These are phyloP conservation scores for Aspergillus ruber DNA, from an alignment of 2,329 filamentous ascomycete species.

Conservation along the genomic window DNA sequence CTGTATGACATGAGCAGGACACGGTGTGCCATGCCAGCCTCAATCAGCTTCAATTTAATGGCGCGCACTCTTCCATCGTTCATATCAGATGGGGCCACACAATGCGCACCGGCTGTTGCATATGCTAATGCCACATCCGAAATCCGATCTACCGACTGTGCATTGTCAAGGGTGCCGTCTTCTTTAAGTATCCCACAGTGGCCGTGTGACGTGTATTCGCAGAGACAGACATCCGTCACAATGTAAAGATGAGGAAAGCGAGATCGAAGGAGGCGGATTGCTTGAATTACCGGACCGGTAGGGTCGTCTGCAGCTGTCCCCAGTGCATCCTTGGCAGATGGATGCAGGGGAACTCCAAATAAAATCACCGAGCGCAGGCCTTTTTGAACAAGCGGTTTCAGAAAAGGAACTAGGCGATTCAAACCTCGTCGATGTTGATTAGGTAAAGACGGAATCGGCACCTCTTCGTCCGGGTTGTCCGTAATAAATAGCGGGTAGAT, in stretches of 20 bases:
- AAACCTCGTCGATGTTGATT: conserved; percentile 83
- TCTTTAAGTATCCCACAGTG: conserved; percentile 95
- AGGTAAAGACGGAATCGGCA: conserved; percentile 80
- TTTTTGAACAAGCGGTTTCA: conserved; percentile 80
- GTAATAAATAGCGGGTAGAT: conserved; percentile 97
- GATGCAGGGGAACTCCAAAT: conserved; percentile 82
- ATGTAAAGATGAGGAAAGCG: conserved; percentile 89
- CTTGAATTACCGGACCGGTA: conserved; percentile 80
- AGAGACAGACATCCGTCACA: conserved; percentile 87
- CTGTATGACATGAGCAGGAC: conserved; percentile 96
- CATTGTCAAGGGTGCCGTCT: conserved; percentile 88
- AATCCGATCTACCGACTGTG: conserved; percentile 86
- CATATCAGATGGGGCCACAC: conserved; percentile 96
- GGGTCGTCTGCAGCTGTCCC: conserved; percentile 92
- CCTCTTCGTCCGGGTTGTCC: conserved; percentile 88
- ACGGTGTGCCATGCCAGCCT: conserved; percentile 85
- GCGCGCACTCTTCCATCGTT: conserved; percentile 95
- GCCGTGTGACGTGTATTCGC: conserved; percentile 96
- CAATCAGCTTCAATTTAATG: conserved; percentile 96
- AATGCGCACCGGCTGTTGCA: conserved; percentile 91
- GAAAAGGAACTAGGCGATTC: conserved; percentile 76
- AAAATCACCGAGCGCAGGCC: conserved; percentile 89
- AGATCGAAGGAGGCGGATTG: conserved; percentile 75
- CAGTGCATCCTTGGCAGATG: conserved; percentile 78
- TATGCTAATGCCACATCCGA: conserved; percentile 97